These are phyloP conservation scores for Xerocomellus dryophilus DNA, from an alignment of 768 basidiomycete species.

Conservation along the genomic window DNA sequence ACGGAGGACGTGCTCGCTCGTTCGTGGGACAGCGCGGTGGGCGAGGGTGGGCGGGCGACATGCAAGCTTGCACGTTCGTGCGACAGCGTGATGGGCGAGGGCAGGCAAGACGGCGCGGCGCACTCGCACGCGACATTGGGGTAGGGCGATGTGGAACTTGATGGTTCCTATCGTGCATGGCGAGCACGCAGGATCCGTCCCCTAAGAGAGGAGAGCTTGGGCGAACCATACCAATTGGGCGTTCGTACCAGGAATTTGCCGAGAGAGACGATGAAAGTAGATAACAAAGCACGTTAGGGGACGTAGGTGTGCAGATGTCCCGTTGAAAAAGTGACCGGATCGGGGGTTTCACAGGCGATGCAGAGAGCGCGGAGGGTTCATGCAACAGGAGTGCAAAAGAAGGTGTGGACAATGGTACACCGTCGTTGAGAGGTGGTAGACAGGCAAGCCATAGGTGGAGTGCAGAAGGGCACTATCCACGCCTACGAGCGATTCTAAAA, in stretches of 20 bases:
- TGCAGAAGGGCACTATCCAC: conserved; percentile 38
- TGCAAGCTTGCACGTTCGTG: too few species aligned
- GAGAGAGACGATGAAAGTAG: conserved; percentile 52
- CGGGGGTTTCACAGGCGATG: conserved; percentile 46
- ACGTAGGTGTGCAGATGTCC: conserved; percentile 31
- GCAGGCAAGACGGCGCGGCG: too few species aligned
- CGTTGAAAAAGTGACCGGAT: conserved; percentile 42
- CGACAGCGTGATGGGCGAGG: too few species aligned
- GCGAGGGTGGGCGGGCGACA: too few species aligned
- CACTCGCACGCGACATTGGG: too few species aligned
- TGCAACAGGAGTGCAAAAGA: conserved; percentile 60
- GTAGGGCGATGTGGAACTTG: too few species aligned
- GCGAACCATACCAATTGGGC: conserved; percentile 65
- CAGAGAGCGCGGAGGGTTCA: conserved; percentile 51
- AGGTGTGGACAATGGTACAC: conserved; percentile 41
- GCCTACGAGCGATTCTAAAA: conserved; percentile 31
- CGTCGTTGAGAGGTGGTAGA: conserved; percentile 41
- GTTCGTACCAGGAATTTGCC: conserved; percentile 51
- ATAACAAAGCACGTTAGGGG: conserved; percentile 54
- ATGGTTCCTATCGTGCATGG: conserved; percentile 38
- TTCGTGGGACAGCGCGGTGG: too few species aligned
- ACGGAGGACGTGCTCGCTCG: too few species aligned
- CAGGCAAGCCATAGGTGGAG: conserved; percentile 68
- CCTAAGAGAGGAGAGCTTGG: conserved; percentile 69
- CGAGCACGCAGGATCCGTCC: conserved; percentile 60